Evolutionary conservation across 768 basidiomycete genomes (phyloP), one percentile per base, ranked within the genome.

Genomic region (Candolleomyces eurysporus): DNA sequence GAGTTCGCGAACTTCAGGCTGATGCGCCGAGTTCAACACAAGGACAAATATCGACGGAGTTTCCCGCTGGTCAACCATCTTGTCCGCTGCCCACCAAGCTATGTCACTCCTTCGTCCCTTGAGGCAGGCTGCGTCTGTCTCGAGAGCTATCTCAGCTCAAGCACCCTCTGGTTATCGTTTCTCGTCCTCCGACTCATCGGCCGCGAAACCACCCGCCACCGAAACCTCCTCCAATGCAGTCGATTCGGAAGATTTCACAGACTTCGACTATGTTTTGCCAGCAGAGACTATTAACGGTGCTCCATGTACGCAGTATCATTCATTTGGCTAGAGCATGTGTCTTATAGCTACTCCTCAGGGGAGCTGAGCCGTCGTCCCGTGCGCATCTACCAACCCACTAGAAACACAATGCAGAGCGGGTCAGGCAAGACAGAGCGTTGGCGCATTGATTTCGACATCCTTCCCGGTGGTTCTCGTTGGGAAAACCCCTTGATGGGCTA

Each of bases 401-500:
- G 91, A 60, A 94, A 93, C 66, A 96, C 96, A 3, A 98, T 96
- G 87, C 95, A 98, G 75, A 95, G 93, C 58, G 96, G 93, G 53
- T 82, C 87, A 46, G 88, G 86, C 57, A 95, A 95, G 75, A 84
- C 86, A 11, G 84, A 90, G 65, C 87, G 90, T 67, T 99, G 96
- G 96, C 81, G 93, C 65, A 86, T 99, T 69, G 96, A 98, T 74
- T 98, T 89, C 80, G 96, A 98, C 68, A 87, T 87, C 60, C 78
- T 98, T n/a, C 86, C 85, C 61, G 94, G 96, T 39, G 88, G 84
- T 31, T 94, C 92, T 13, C 84, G 96, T 56, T 99, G 96, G 96
- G 95, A 98, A 82, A 99, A 98, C 71, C 93, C 94, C 4, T 73
- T 99, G 66, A 99, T 98, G 93, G 96, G 96, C 48, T 99, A 85